Evolutionary conservation across 2,329 filamentous ascomycete genomes (phyloP).

Genomic region (Epichloe uncinata): DNA sequence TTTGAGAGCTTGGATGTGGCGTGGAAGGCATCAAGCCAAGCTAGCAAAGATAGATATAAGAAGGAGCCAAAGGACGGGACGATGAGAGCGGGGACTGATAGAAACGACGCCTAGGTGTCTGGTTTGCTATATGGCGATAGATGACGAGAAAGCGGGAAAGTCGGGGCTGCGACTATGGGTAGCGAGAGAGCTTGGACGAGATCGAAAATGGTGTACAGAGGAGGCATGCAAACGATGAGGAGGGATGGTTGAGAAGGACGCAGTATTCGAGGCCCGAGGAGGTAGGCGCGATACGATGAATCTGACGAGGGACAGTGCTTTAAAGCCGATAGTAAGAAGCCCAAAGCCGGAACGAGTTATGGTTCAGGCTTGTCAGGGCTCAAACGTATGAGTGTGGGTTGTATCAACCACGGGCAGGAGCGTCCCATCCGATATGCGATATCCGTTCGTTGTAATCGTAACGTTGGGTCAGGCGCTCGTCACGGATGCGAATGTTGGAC

Average conservation of each 20-base stretch:
- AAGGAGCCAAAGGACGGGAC: background rate
- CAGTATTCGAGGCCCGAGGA: background rate
- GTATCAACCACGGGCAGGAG: background rate
- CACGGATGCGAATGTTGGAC: background rate
- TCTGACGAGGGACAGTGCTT: background rate
- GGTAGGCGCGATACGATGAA: background rate
- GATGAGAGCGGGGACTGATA: background rate
- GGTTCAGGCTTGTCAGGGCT: background rate
- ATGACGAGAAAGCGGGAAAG: constrained; percentile 1
- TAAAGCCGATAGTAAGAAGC: background rate
- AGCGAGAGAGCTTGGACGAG: background rate
- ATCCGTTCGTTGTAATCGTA: background rate
- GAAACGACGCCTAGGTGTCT: background rate
- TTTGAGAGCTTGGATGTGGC: background rate
- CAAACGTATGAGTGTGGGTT: background rate
- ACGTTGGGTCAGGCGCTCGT: background rate
- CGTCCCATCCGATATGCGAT: background rate
- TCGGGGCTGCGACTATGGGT: background rate
- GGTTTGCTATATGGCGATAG: constrained; percentile 1
- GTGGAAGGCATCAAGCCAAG: background rate
- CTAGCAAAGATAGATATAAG: background rate
- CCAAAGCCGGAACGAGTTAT: background rate
- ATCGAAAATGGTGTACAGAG: background rate
- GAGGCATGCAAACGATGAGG: background rate
- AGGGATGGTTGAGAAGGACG: background rate